These are phyloP conservation scores for Podospora didyma DNA, from an alignment of 495 filamentous ascomycete genomes.

Conservation along the genomic window DNA sequence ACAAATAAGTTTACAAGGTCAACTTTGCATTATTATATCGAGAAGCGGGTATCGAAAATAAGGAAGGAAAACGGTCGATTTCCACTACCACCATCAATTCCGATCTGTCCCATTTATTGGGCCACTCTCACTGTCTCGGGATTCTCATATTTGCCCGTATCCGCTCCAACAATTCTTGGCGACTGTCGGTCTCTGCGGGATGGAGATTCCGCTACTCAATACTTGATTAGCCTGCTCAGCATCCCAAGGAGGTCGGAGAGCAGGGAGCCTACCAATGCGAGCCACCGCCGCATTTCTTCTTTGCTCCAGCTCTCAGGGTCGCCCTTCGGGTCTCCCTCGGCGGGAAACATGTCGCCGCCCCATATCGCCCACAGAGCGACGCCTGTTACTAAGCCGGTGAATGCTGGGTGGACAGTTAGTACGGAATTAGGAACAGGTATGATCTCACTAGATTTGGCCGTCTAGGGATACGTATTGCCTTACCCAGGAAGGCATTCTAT, in stretches of 20 bases:
- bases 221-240: neutral
- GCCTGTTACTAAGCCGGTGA: slow-evolving; percentile 78
- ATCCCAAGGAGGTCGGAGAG: neutral
- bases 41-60: no score
- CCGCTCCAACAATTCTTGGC: slow-evolving; percentile 73
- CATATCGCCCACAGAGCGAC: slow-evolving; percentile 80
- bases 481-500: slow-evolving; percentile 55
- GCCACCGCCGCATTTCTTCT: slow-evolving; percentile 70
- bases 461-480: neutral
- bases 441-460: neutral
- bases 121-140: slow-evolving; percentile 18
- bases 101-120: no score
- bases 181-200: slow-evolving; percentile 59
- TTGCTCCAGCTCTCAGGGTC: slow-evolving; percentile 70
- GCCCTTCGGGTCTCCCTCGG: slow-evolving; percentile 69
- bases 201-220: slow-evolving; percentile 63
- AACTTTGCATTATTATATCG: no score
- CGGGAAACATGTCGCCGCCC: slow-evolving; percentile 76
- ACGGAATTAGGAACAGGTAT: neutral
- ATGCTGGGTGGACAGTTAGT: slow-evolving; percentile 46
- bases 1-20: no score
- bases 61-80: no score
- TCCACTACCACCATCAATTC: no score
- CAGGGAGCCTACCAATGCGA: slow-evolving; percentile 59
- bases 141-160: slow-evolving; percentile 73